A percentile compares a stretch with the other conserved stretches of the same genome.
phyloP scores from a whole-genome alignment of 208 protist species.

The Leishmania mexicana region DNA sequence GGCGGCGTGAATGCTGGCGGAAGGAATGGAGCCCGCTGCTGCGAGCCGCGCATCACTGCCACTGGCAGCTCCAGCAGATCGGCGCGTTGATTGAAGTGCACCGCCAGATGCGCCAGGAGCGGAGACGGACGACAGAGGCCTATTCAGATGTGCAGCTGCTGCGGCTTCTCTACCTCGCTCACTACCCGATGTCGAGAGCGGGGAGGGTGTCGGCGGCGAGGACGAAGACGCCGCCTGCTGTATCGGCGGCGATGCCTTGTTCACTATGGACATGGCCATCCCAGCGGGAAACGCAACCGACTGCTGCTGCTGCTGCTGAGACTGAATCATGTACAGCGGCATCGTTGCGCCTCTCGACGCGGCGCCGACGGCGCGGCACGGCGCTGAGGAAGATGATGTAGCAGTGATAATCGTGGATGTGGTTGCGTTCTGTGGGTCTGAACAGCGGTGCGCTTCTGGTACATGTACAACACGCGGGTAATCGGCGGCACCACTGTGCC shows the following conservation, averaged over 20 bases:
- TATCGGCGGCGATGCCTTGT: not conserved
- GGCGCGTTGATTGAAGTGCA: not conserved
- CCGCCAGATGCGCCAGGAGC: not conserved
- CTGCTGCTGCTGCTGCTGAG: not conserved
- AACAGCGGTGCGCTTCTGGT: not conserved
- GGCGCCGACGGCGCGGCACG: not conserved
- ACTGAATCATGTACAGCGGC: not conserved
- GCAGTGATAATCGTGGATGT: not conserved
- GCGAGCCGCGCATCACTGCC: not conserved
- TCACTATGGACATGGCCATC: not conserved
- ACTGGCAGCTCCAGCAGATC: not conserved
- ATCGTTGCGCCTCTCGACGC: not conserved
- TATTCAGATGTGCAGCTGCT: too few species aligned
- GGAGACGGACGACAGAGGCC: not conserved
- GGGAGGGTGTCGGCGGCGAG: constrained; percentile 20
- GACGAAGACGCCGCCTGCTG: constrained; percentile 8
- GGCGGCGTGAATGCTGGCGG: constrained; percentile 23
- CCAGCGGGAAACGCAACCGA: not conserved
- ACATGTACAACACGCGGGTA: not conserved
- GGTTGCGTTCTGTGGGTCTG: not conserved
- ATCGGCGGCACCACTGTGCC: not conserved
- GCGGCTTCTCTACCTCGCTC: not conserved
- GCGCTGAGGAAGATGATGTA: constrained; percentile 6
- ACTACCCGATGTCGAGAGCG: constrained; percentile 21
- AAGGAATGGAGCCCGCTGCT: not conserved